Base-by-base conservation (phyloP, 2,329 filamentous ascomycete genomes). In the Diplocarpon rosae region DNA sequence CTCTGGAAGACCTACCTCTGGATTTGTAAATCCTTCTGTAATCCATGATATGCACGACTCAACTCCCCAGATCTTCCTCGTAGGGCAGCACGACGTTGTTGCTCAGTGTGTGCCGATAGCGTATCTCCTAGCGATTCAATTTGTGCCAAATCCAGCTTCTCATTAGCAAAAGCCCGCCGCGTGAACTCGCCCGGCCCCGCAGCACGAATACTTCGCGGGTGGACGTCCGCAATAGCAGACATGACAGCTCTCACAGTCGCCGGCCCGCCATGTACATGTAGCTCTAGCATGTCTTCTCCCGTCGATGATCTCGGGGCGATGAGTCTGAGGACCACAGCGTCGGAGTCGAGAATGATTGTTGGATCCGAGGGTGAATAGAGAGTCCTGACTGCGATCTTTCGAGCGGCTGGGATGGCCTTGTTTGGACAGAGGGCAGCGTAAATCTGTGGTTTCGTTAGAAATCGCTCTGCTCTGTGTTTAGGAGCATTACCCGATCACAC, bases 161-260 rank as follows among this genome's bases (percentile, higher is more conserved):
- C 73, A 61, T 95, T 92, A 60, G 89, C 72, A 59, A 98, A 98
- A 5, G 92, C 89, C 31, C 92, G 80, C 49, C 82, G 80, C 3
- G 92, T 98, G 63, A 98, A 98, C 61, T 98, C 92, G 44, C 92
- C 92, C 0, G 92, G 83, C 59, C 95, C 90, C 2, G 92, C 92
- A 60, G 94, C 94, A 27, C 88, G 85, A 46, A 95, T 13, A 34
- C 37, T 12, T 28, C 27, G n/a, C n/a, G 38, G 14, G 17, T 38
- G 13, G 5, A 41, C 17, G 35, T 65, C 65, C 0, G 84, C 73
- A 45, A 98, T 85, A 4, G 88, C 87, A 17, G 75, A 67, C 2
- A 98, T 70, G 0, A 95, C 84, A 1, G 90, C 86, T 58, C 85
- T 88, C 36, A 95, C 83, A 5, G 92, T 88, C 2, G 92, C 92